Evolutionary conservation across 306 rosid genomes (phyloP).

Genomic region (Datisca glomerata): DNA sequence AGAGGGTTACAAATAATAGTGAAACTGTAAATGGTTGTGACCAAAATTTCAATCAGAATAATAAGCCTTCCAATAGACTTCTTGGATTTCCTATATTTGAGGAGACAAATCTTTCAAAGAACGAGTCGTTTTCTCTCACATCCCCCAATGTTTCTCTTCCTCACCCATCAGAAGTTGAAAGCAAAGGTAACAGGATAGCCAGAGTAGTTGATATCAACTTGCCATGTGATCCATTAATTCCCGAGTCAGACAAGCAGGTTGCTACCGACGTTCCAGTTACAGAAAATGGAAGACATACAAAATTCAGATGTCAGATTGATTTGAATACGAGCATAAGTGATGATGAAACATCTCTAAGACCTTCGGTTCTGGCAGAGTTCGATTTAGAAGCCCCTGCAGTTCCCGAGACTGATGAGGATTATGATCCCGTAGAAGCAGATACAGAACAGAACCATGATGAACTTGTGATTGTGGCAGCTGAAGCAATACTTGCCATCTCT

Average conservation of each 20-base stretch:
- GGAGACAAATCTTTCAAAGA: slow-evolving; percentile 31
- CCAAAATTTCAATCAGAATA: slow-evolving; percentile 1
- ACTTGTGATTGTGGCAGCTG: slow-evolving; percentile 56
- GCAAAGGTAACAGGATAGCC: slow-evolving; percentile 25
- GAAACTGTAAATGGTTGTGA: neutral
- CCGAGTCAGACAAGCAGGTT: slow-evolving; percentile 33
- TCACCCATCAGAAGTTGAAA: slow-evolving; percentile 21
- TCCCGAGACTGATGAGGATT: slow-evolving; percentile 42
- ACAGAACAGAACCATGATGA: slow-evolving; percentile 32
- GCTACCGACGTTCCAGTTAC: slow-evolving; percentile 20
- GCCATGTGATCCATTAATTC: slow-evolving; percentile 52
- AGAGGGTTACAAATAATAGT: neutral
- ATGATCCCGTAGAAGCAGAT: slow-evolving; percentile 17
- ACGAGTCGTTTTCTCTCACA: slow-evolving; percentile 35
- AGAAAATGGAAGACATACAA: slow-evolving; percentile 25
- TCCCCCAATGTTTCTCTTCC: slow-evolving; percentile 25
- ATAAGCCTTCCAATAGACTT: slow-evolving; percentile 14
- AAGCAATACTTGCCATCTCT: slow-evolving; percentile 68
- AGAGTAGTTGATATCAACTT: slow-evolving; percentile 60
- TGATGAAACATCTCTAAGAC: slow-evolving; percentile 47
- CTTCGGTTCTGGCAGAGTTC: slow-evolving; percentile 22
- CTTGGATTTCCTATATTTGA: slow-evolving; percentile 64
- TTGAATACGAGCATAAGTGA: slow-evolving; percentile 62
- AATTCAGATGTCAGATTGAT: slow-evolving; percentile 49
- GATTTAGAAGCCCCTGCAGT: slow-evolving; percentile 66